Conservation (phyloP, 164 flowering plant genomes). For the Magnolia changhungtana region DNA sequence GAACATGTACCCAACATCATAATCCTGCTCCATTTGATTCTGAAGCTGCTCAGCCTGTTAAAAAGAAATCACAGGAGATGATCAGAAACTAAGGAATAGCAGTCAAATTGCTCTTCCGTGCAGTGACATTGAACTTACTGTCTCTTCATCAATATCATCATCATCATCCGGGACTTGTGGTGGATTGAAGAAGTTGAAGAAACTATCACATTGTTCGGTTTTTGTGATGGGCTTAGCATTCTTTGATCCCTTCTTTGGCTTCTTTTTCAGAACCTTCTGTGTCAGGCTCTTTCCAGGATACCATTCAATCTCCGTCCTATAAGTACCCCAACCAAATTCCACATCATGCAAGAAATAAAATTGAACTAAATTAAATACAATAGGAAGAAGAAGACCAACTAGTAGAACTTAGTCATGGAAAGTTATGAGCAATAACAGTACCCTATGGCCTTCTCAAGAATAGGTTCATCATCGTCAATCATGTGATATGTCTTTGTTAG, state of each 20-base stretch:
- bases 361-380: background rate
- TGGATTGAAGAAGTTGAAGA: conserved; percentile 41
- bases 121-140: conserved; percentile 39
- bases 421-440: conserved; percentile 8
- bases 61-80: background rate
- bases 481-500: conserved; percentile 44
- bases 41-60: conserved; percentile 43
- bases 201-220: conserved; percentile 44
- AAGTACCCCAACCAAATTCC: background rate
- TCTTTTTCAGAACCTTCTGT: conserved; percentile 36
- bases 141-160: conserved; percentile 81
- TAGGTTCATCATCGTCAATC: conserved; percentile 50
- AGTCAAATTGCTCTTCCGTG: conserved; percentile 15
- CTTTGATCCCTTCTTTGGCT: conserved; percentile 41
- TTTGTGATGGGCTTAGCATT: conserved; percentile 41
- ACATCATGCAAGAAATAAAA: background rate
- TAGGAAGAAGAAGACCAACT: background rate
- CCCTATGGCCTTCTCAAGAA: conserved; percentile 48
- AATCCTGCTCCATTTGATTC: conserved; percentile 45
- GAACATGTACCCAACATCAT: conserved; percentile 39
- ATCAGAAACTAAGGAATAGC: conserved; percentile 8
- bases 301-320: conserved; percentile 45
- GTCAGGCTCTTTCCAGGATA: conserved; percentile 40
- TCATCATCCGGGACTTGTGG: conserved; percentile 61
- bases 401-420: background rate